Evolutionary conservation across 495 filamentous ascomycete species (phyloP).

Genomic region (Schizothecium vesticola): DNA sequence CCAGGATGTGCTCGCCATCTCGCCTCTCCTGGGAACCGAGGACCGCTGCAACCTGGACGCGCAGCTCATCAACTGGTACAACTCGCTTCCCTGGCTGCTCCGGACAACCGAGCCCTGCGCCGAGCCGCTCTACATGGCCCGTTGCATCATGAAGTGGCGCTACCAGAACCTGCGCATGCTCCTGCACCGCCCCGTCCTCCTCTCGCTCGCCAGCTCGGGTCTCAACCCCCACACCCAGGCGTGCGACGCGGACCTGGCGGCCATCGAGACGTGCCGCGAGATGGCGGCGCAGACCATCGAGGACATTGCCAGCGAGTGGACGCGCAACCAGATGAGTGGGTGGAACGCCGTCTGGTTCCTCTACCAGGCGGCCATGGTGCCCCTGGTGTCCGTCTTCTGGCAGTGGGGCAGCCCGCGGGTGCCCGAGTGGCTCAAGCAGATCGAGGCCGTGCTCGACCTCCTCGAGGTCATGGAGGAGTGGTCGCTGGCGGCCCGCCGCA

Average conservation of each 20-base stretch:
- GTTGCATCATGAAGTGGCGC: conserved; percentile 77
- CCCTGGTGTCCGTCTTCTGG: conserved; percentile 66
- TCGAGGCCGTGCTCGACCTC: conserved; percentile 62
- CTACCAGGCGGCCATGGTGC: conserved; percentile 75
- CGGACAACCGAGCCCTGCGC: conserved; percentile 64
- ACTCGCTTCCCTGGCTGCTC: conserved; percentile 65
- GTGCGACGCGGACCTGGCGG: conserved; percentile 60
- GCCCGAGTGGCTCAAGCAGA: conserved; percentile 56
- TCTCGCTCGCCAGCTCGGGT: conserved; percentile 64
- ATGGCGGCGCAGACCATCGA: conserved; percentile 65
- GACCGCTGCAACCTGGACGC: conserved; percentile 61
- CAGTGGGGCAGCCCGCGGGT: conserved; percentile 52
- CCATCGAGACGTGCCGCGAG: conserved; percentile 62
- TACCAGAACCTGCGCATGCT: conserved; percentile 75
- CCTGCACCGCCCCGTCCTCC: conserved; percentile 68
- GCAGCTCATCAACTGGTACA: conserved; percentile 67
- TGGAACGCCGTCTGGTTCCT: conserved; percentile 83
- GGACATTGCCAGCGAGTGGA: conserved; percentile 63
- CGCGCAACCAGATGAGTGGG: conserved; percentile 67
- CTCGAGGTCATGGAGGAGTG: conserved; percentile 65
- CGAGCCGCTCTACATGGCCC: conserved; percentile 61
- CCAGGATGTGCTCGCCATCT: conserved; percentile 68
- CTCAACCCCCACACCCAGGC: conserved; percentile 51
- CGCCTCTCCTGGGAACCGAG: conserved; percentile 58
- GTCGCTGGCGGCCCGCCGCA: conserved; percentile 65